phyloP scores from a whole-genome alignment of 2,329 filamentous ascomycete genomes.

The Apiospora marii region DNA sequence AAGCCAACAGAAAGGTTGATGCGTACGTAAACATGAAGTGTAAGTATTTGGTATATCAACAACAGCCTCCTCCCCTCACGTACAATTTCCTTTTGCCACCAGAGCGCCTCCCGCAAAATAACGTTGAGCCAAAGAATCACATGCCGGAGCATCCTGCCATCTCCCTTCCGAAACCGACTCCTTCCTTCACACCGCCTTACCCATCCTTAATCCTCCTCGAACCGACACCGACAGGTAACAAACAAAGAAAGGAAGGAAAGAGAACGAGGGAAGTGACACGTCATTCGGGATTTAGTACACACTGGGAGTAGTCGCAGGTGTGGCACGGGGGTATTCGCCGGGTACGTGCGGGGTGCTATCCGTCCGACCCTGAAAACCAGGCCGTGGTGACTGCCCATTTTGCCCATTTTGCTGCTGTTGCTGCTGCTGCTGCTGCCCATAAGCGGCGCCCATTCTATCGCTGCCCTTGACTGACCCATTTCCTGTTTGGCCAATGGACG shows the following conservation, averaged over 20 bases:
- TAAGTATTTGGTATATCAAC: conserved; percentile 19
- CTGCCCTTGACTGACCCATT: conserved; percentile 17
- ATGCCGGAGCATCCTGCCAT: neutral
- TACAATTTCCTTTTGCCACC: conserved; percentile 3
- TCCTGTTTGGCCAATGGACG: neutral
- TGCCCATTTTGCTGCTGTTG: neutral
- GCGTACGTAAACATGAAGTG: neutral
- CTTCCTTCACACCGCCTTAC: neutral
- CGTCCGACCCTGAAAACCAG: conserved; percentile 23
- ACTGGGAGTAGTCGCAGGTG: conserved; percentile 25
- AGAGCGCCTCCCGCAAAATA: conserved; percentile 1
- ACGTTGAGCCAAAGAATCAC: neutral
- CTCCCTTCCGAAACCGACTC: too few relatives aligned
- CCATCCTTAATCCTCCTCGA: neutral
- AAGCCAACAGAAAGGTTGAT: neutral
- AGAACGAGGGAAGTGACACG: too few relatives aligned
- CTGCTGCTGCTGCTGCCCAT: neutral
- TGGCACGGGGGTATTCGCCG: conserved; percentile 27
- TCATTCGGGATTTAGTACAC: neutral
- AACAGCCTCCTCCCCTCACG: neutral
- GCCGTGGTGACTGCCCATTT: conserved; percentile 18
- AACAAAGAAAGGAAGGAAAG: neutral
- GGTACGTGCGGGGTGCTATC: conserved; percentile 30
- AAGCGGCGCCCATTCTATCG: neutral
- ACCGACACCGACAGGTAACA: too few relatives aligned